Evolutionary conservation across 2,329 filamentous ascomycete genomes (phyloP), one percentile per base, ranked within the genome.

Genomic region (Fusarium albidum): DNA sequence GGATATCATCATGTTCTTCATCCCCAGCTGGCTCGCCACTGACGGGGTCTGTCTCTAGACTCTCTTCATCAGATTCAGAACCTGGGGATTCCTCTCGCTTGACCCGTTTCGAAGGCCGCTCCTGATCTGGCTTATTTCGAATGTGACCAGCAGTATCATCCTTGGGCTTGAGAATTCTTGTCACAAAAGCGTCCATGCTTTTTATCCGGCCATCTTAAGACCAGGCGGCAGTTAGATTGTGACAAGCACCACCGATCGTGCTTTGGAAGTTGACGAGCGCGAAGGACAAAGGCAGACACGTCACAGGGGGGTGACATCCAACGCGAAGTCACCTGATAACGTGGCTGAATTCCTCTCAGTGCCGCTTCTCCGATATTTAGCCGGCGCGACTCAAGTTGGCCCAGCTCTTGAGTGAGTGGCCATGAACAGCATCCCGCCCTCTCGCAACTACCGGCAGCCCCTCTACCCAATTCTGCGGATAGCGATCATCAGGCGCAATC

Each of bases 311-410:
- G n/a, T n/a, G 29, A 38, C 38, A 49, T 38, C 29, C 39, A 61
- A 72, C 74, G 68, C 74, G 74, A 73, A 68, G 67, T 75, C 74
- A 76, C 66, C 68, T 76, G 74, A 76, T 67, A 58, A 21, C 52
- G 55, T 47, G 42, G 32, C 31, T 32, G 3, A 21, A 21, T 21
- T 21, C 15, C 28, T 45, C 17, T 34, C 14, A 52, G 43, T 10
- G 9, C 32, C 12, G 4, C 39, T 49, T 32, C 29, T 18, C 65
- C 66, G 65, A 66, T 6, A 56, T 60, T 66, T 55, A 62, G 21
- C 66, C 66, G 66, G 63, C 61, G 65, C 61, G 49, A 60, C 27
- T 55, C 45, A 45, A 33, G 4, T 21, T 21, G 21, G 21, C 21
- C 7, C 21, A 7, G 21, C 21, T 21, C 21, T 21, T 29, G 34